phyloP scores from a whole-genome alignment of 805 yeast genomes.

The Lachancea lanzarotensis region DNA sequence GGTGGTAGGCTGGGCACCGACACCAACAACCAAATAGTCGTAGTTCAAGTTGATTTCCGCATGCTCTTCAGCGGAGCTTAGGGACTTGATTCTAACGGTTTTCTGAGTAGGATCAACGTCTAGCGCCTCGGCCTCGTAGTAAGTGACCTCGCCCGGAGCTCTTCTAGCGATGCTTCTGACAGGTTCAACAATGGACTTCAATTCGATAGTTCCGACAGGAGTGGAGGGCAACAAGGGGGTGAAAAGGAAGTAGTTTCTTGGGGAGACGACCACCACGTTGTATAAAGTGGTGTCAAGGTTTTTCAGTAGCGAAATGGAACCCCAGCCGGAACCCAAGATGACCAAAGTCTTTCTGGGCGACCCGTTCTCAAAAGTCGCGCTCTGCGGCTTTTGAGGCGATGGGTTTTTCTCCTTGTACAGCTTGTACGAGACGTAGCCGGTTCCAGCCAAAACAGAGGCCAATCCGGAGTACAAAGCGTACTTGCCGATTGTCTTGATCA shows the following conservation, averaged over 20 bases:
- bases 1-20: conserved; percentile 92
- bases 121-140: conserved; percentile 87
- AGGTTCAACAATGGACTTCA: conserved; percentile 90
- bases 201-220: conserved; percentile 88
- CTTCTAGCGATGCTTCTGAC: conserved; percentile 80
- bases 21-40: conserved; percentile 86
- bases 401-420: conserved; percentile 61
- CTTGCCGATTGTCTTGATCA: conserved; percentile 12
- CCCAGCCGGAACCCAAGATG: conserved; percentile 91
- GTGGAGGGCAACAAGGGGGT: conserved; percentile 94
- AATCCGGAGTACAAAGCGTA: conserved; percentile 40
- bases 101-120: conserved; percentile 69
- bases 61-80: conserved; percentile 38
- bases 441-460: conserved; percentile 43
- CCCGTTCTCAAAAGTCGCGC: conserved; percentile 44
- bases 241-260: conserved; percentile 91
- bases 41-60: conserved; percentile 47
- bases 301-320: conserved; percentile 77
- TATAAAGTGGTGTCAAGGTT: conserved; percentile 78
- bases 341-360: conserved; percentile 45
- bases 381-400: conserved; percentile 51
- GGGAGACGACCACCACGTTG: conserved; percentile 85
- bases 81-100: conserved; percentile 54
- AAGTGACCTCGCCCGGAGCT: conserved; percentile 67
- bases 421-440: conserved; percentile 56